Evolutionary conservation across 2,329 filamentous ascomycete genomes (phyloP).

Genomic region (Alternaria angustiovoidea): DNA sequence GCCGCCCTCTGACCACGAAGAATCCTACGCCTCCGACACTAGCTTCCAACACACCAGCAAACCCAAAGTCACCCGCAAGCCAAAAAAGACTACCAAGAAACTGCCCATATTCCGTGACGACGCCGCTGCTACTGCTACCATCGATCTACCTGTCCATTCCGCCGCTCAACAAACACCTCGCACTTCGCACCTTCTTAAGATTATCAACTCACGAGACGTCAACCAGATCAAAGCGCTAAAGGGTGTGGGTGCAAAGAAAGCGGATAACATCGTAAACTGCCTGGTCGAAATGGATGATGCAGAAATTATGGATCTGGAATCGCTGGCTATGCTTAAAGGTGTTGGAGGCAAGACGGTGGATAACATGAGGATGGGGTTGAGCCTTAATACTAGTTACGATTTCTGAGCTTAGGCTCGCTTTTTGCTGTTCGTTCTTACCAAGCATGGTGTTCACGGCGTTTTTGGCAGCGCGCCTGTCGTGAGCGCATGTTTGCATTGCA

Average conservation of each 20-base stretch:
- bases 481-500: background rate
- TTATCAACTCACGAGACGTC: slow-evolving; percentile 77
- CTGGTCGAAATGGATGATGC: slow-evolving; percentile 57
- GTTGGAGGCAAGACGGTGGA: slow-evolving; percentile 61
- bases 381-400: slow-evolving; percentile 24
- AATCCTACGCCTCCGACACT: slow-evolving; percentile 49
- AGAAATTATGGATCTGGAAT: slow-evolving; percentile 52
- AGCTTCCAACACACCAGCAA: slow-evolving; percentile 47
- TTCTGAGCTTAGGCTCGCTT: slow-evolving; percentile 29
- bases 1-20: slow-evolving; percentile 47
- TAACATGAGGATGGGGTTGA: slow-evolving; percentile 57
- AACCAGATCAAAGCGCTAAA: slow-evolving; percentile 70
- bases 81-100: slow-evolving; percentile 44
- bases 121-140: slow-evolving; percentile 6
- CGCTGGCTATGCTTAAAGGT: slow-evolving; percentile 57
- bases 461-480: background rate
- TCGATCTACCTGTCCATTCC: slow-evolving; percentile 8
- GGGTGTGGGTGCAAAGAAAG: slow-evolving; percentile 77
- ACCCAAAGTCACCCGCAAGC: slow-evolving; percentile 46
- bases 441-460: slow-evolving; percentile 34
- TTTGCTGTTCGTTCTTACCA: background rate
- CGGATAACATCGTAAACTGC: slow-evolving; percentile 61
- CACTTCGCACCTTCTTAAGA: slow-evolving; percentile 69
- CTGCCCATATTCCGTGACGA: slow-evolving; percentile 51
- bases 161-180: slow-evolving; percentile 59